Percentiles rank a stretch among this genome's conserved stretches.
Evolutionary conservation across 2,329 filamentous ascomycete genomes (phyloP).

Genomic region (Xylaria sp.): DNA sequence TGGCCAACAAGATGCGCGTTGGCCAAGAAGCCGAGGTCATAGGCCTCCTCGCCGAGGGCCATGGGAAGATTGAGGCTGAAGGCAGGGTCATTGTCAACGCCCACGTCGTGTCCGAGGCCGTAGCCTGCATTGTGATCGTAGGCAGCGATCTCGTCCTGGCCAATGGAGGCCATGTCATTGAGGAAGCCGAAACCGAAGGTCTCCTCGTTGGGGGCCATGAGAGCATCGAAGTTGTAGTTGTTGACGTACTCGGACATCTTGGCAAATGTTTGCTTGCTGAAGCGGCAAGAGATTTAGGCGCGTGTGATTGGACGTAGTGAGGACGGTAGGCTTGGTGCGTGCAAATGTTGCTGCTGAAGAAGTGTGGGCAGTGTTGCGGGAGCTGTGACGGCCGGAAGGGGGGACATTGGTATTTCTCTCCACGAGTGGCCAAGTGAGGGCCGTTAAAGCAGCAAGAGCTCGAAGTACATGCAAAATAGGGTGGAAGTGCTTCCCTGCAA

Average conservation of each 20-base stretch:
- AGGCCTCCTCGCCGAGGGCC: background rate
- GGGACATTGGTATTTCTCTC: constrained; percentile 41
- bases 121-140: constrained; percentile 2
- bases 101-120: background rate
- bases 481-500: constrained; percentile 31
- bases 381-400: constrained; percentile 24
- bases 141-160: constrained; percentile 26
- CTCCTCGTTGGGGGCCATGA: constrained; percentile 2
- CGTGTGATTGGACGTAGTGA: constrained; percentile 29
- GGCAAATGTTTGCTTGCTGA: constrained; percentile 32
- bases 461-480: constrained; percentile 43
- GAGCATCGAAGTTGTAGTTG: constrained; percentile 35
- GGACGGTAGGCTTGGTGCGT: constrained; percentile 8
- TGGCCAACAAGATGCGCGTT: background rate
- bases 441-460: constrained; percentile 33
- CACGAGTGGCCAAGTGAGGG: background rate
- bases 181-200: constrained; percentile 30
- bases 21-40: background rate
- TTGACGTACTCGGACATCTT: constrained; percentile 46
- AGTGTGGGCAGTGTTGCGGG: constrained; percentile 8
- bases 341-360: constrained; percentile 13
- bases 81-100: background rate
- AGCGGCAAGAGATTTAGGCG: constrained; percentile 38
- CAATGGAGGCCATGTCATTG: constrained; percentile 33
- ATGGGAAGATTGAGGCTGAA: constrained; percentile 4